These are phyloP conservation scores for Coprinopsis marcescibilis DNA, from an alignment of 768 basidiomycete genomes.

Conservation along the genomic window DNA sequence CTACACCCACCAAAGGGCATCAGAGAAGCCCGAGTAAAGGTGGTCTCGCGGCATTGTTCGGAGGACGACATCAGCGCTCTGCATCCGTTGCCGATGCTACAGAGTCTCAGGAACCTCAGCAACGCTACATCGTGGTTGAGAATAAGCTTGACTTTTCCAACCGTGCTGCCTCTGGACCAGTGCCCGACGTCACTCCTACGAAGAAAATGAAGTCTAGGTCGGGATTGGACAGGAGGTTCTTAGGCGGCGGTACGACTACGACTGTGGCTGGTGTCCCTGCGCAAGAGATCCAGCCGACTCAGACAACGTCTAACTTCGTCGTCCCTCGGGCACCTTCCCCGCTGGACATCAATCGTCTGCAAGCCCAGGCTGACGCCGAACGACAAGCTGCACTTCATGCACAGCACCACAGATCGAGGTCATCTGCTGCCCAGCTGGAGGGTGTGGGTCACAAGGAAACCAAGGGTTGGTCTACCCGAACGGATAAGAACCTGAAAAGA, in stretches of 20 bases:
- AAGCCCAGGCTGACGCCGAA: constrained; percentile 2
- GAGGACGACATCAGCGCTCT: background rate
- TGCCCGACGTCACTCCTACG: background rate
- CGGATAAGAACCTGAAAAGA: constrained; percentile 20
- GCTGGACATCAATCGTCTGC: background rate
- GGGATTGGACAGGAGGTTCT: constrained; percentile 10
- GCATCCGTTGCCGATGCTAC: background rate
- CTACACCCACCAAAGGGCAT: background rate
- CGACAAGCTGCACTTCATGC: background rate
- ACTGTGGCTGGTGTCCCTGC: too few relatives aligned
- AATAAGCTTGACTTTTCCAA: constrained; percentile 1
- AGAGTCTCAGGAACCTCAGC: background rate
- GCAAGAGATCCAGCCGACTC: background rate
- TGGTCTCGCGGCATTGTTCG: constrained; percentile 4
- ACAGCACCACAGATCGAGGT: background rate
- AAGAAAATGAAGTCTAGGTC: background rate
- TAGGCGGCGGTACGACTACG: too few relatives aligned
- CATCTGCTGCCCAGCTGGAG: background rate
- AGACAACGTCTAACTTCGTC: background rate
- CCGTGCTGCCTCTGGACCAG: background rate
- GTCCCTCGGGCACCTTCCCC: background rate
- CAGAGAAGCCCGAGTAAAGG: constrained; percentile 1
- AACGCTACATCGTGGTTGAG: constrained; percentile 2
- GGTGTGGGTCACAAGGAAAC: background rate
- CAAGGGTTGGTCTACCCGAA: constrained; percentile 19